Base-by-base conservation (phyloP, 2,329 filamentous ascomycete species). In the Pestalotiopsis sp. region DNA sequence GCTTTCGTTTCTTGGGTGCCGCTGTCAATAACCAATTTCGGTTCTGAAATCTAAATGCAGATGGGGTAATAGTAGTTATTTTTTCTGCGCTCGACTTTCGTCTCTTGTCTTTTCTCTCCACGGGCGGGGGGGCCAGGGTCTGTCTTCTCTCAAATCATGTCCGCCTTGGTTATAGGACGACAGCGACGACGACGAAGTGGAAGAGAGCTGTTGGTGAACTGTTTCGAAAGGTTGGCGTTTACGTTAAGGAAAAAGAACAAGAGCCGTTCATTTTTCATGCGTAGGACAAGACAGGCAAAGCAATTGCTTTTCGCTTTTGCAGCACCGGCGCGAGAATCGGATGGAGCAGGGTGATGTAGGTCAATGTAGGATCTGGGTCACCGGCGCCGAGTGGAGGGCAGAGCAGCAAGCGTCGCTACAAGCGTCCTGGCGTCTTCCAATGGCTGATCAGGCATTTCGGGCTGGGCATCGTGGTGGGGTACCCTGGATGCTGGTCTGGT, bases 1-100 rank as follows among this genome's bases (percentile, higher is more conserved):
- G 73, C 73, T 73, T 72, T 72, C 73, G 71, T 60, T 70, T 76
- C 72, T 20, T 25, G 20, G 25, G 25, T n/a, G 31, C 63, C 25
- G 63, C 63, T 66, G 63, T 66, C 63, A 66, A 66, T 41, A 36
- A 14, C 36, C n/a, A 39, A 62, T 62, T 59, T 59, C 57, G 57
- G 57, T 49, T 39, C 27, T 7, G 39, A 66, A 49, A 45, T 66
- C 59, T 62, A 62, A 36, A 36, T 36, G 31, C 31, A 36, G 31
- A 9, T 36, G 9, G 31, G 31, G 31, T 36, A 9, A 31, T 36
- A 36, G 31, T 36, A 36, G 31, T 36, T 7, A 36, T 36, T 36
- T 36, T 62, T 62, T 45, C 27, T 64, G 36, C 39, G 25, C 59
- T 45, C 36, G 39, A 36, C 11, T 31, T 17, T 11, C 13, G 13